phyloP scores from a whole-genome alignment of 371 early-diverging fungal species.

The Mucor circinelloides region DNA sequence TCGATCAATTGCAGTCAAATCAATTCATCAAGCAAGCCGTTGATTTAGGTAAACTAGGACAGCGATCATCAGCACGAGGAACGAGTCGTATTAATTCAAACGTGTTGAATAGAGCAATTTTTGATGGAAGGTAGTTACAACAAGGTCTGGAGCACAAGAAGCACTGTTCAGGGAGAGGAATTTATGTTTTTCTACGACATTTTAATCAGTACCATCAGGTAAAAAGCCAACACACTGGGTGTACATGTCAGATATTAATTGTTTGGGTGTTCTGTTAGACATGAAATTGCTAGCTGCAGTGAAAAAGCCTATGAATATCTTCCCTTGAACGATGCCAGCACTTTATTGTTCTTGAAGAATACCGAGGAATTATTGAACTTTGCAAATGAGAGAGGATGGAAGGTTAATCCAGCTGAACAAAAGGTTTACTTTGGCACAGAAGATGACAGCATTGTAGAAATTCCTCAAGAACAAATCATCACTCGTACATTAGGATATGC shows the following conservation, averaged over 20 bases:
- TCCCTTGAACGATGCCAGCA: constrained; percentile 86
- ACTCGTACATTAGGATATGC: constrained; percentile 87
- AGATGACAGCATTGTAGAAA: constrained; percentile 63
- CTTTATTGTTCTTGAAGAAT: constrained; percentile 83
- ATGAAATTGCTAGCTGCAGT: constrained; percentile 93
- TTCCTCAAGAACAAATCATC: constrained; percentile 85
- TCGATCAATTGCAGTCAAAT: constrained; percentile 78
- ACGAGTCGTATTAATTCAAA: background rate
- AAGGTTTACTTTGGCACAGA: constrained; percentile 81
- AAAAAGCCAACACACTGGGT: background rate
- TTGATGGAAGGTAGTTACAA: constrained; percentile 98
- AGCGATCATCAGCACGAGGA: background rate
- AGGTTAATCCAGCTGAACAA: constrained; percentile 75
- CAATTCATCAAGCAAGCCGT: constrained; percentile 89
- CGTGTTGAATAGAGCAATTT: constrained; percentile 64
- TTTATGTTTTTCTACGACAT: constrained; percentile 92
- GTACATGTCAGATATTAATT: background rate
- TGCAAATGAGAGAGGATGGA: constrained; percentile 84
- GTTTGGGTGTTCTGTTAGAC: constrained; percentile 41
- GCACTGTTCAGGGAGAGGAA: constrained; percentile 87
- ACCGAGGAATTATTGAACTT: constrained; percentile 79
- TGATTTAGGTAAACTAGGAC: constrained; percentile 57
- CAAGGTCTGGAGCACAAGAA: constrained; percentile 90
- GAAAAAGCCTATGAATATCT: constrained; percentile 90
- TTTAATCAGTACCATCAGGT: constrained; percentile 91